Evolutionary conservation across 2,329 filamentous ascomycete genomes (phyloP).

Genomic region (Colletotrichum sp.): DNA sequence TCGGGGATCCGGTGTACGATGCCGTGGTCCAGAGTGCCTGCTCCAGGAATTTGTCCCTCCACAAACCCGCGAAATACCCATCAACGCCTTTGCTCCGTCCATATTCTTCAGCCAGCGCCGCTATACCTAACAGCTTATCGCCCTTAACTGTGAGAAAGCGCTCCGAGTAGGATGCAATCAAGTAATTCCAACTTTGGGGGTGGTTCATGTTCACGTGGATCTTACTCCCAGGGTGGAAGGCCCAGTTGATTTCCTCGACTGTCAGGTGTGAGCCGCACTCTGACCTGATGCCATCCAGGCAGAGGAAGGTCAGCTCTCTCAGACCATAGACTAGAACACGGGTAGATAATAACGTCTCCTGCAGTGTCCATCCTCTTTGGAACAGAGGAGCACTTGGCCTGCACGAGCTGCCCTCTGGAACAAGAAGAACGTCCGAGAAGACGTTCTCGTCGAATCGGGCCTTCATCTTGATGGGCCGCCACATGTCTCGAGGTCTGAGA

Average conservation of each 20-base stretch:
- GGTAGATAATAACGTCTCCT: background rate
- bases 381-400: background rate
- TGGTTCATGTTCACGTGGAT: background rate
- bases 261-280: background rate
- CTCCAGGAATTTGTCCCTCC: background rate
- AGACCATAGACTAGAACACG: background rate
- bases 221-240: background rate
- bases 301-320: background rate
- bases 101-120: background rate
- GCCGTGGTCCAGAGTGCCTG: background rate
- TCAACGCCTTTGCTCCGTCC: background rate
- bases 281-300: background rate
- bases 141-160: background rate
- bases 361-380: background rate
- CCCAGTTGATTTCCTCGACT: background rate
- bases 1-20: accelerated
- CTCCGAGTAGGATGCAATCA: background rate
- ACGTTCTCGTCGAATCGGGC: background rate
- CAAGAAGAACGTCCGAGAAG: background rate
- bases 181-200: background rate
- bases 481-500: background rate
- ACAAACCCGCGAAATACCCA: background rate
- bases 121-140: background rate
- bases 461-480: background rate
- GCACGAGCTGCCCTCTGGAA: background rate